phyloP scores from a whole-genome alignment of 2,329 filamentous ascomycete species.

The Thielaviopsis musarum region DNA sequence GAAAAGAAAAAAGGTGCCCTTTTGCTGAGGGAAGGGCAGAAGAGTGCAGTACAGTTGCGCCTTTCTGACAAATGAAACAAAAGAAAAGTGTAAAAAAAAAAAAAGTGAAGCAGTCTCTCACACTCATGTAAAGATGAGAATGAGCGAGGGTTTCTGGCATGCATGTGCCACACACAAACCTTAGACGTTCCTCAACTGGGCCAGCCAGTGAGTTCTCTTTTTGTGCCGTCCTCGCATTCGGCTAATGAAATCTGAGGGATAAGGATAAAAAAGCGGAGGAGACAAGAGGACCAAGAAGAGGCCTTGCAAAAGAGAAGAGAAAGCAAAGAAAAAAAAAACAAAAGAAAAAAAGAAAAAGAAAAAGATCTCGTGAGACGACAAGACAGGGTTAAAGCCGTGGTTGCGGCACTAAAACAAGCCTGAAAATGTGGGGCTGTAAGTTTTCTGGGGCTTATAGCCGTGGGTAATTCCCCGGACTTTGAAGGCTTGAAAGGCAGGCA shows the following conservation, averaged over 20 bases:
- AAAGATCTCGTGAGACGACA: background rate
- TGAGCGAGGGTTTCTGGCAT: too few relatives aligned
- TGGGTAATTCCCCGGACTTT: background rate
- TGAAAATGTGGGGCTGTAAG: background rate
- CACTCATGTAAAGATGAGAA: too few relatives aligned
- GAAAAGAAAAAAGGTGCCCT: background rate
- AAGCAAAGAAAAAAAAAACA: too few relatives aligned
- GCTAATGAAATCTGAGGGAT: too few relatives aligned
- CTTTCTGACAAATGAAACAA: background rate
- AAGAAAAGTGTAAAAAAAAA: background rate
- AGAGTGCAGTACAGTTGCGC: background rate
- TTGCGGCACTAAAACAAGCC: background rate
- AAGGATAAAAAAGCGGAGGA: too few relatives aligned
- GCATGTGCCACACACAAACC: too few relatives aligned
- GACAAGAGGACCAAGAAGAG: too few relatives aligned
- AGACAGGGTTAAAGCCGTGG: background rate
- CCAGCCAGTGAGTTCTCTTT: too few relatives aligned
- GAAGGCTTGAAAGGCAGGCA: background rate
- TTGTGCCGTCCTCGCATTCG: too few relatives aligned
- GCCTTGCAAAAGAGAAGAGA: too few relatives aligned
- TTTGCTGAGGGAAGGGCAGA: background rate
- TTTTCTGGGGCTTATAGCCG: too few relatives aligned
- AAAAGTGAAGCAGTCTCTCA: background rate
- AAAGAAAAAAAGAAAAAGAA: background rate
- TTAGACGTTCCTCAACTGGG: too few relatives aligned